phyloP scores from a whole-genome alignment of 805 yeast species.

The Sungouiozyma intestinalis region DNA sequence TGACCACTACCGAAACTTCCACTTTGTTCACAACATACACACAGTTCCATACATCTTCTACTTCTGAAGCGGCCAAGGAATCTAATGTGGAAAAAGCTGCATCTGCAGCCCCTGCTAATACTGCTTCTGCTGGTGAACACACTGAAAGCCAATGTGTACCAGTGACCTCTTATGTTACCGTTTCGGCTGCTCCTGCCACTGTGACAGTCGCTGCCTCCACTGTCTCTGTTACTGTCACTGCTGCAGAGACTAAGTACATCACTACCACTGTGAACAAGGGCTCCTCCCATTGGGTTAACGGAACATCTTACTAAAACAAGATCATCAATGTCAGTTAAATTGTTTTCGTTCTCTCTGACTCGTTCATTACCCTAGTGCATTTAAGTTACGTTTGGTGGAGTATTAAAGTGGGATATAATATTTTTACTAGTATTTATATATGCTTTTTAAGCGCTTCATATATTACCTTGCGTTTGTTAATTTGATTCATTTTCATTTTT shows the following conservation, averaged over 20 bases:
- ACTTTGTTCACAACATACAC: conserved; percentile 6
- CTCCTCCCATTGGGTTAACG: not conserved
- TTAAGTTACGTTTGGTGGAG: not conserved
- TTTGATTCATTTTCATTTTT: not conserved
- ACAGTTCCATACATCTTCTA: not conserved
- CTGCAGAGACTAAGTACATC: conserved; percentile 3
- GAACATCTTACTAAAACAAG: not conserved
- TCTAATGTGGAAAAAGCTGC: conserved; percentile 1
- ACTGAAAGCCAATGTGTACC: conserved; percentile 11
- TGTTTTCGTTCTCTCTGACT: no score
- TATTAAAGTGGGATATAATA: no score
- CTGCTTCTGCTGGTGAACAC: not conserved
- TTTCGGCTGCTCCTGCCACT: conserved; percentile 4
- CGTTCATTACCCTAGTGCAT: not conserved
- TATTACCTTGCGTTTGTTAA: not conserved
- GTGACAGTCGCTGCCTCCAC: conserved; percentile 19
- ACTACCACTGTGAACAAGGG: not conserved
- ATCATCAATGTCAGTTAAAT: not conserved
- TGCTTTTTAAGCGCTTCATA: not conserved
- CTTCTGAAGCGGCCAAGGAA: not conserved
- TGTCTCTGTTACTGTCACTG: conserved; percentile 15
- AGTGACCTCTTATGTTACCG: conserved; percentile 6
- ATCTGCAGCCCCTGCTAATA: not conserved
- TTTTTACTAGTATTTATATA: no score
- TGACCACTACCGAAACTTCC: conserved; percentile 6